Evolutionary conservation across 2,329 filamentous ascomycete genomes (phyloP), one percentile per base, ranked within the genome.

Genomic region (Cladosporium sp.): DNA sequence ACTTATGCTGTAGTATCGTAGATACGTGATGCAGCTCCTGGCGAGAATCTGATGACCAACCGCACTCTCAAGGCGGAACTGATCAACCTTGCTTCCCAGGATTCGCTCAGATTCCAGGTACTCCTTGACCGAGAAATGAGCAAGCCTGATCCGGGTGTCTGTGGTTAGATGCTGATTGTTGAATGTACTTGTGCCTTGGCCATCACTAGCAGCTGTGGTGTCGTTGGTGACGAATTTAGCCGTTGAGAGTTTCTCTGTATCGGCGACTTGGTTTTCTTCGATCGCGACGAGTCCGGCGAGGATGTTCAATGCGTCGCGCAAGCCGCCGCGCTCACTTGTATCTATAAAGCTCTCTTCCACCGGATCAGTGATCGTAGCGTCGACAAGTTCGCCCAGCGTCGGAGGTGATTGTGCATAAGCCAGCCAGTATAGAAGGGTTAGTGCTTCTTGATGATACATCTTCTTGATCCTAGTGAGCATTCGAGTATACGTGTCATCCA

Each of bases 401-500:
- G 65, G 66, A 16, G 68, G 70, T 23, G 58, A 64, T 25, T 65
- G 30, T n/a, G 68, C 62, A 57, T 68, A 73, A 34, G 66, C 67
- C 30, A 74, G 66, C 66, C 66, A 69, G 11, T 54, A 66, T 30
- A 73, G 68, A 13, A 71, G 59, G 32, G 53, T 68, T 1, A 68
- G 14, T 16, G 68, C 69, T 34, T 69, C 56, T 34, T 51, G 18
- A 5, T 60, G 67, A 16, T 63, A 49, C n/a, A 36, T 56, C 5
- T 64, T 23, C 14, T 68, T 49, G 26, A 71, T 73, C 6, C 23
- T 60, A 10, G 14, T 46, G 8, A 74, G 63, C 32, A 75, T 70
- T 21, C 71, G 68, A 56, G 70, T 68, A 51, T 73, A 75, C 4
- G 69, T 75, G 36, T 69, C 70, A 48, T 74, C 70, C 16, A 74